Base-by-base conservation (phyloP, 495 filamentous ascomycete species). In the Ascodesmis nigricans region DNA sequence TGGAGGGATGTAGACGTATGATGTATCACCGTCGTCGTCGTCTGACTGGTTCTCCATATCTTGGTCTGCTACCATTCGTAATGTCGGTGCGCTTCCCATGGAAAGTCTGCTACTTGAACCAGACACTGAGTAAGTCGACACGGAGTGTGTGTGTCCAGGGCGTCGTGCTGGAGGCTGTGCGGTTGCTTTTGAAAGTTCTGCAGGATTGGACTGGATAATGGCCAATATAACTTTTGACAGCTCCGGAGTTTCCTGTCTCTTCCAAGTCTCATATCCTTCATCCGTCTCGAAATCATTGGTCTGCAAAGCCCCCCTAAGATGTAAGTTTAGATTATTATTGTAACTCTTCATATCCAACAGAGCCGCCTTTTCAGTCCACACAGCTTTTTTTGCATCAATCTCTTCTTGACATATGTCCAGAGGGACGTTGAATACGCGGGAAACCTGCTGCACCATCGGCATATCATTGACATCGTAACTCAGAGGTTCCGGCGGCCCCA, bases 391-490 rank as follows among this genome's bases (percentile, higher is more conserved):
- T 11, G 65, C 66, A 55, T 90, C 75, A 44, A 99, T 77, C 45
- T 92, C 82, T 15, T 62, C 62, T 54, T 95, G 90, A 15, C 78
- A 75, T 31, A 80, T 71, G 2, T 67, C 63, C 27, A 73, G 67
- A 25, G 69, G 67, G 33, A 81, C 63, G 26, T 73, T 74, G 52
- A 93, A 99, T 35, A 92, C 76, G 36, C 64, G 73, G 27, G 72
- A 70, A 16, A 95, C 84, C 31, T 71, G 64, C 51, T 82, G 75
- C 18, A 92, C 90, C 54, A 93, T 65, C 14, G 71, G 72, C 90
- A 99, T 99, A 49, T 99, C 90, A 58, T 82, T 91, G 32, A 93
- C 73, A 53, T 91, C 75, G 49, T 91, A 81, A 52, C 71, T 87
- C 29, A 87, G 53, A 1, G 83, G 78, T 6, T 78, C 69, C 19